Conservation (phyloP, 2,329 filamentous ascomycete genomes). For the Diaporthe vexans region DNA sequence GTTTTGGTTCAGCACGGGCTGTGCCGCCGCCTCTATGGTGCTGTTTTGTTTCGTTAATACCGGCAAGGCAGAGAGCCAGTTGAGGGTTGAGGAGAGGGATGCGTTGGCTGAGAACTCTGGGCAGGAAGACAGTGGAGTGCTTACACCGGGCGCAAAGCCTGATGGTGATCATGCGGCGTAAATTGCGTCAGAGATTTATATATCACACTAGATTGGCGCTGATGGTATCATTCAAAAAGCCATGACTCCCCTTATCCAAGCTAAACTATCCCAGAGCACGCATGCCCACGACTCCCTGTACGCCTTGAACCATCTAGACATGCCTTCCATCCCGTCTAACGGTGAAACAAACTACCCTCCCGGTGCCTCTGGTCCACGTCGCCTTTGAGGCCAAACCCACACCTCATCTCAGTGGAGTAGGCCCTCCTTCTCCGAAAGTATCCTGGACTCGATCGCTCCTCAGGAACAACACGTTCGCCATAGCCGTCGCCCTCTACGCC, state of each 20-base stretch:
- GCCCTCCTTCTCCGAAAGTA: conserved; percentile 29
- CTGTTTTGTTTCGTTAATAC: conserved; percentile 71
- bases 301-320: neutral
- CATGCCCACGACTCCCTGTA: neutral
- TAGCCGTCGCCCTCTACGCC: conserved; percentile 33
- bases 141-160: neutral
- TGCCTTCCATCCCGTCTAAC: neutral
- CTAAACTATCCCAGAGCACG: neutral
- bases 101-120: conserved; percentile 52
- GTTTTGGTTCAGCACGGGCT: conserved; percentile 76
- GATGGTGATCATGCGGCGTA: neutral
- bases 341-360: conserved; percentile 38
- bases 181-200: neutral
- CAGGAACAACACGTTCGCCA: neutral
- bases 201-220: neutral
- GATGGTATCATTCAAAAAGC: conserved; percentile 28
- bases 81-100: conserved; percentile 70
- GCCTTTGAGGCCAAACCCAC: conserved; percentile 47
- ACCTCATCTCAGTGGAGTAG: conserved; percentile 40
- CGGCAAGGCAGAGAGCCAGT: conserved; percentile 66
- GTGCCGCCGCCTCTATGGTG: conserved; percentile 64
- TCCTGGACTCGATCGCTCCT: conserved; percentile 18
- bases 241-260: conserved; percentile 2
- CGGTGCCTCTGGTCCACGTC: conserved; percentile 43
- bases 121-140: conserved; percentile 49